Base-by-base conservation (phyloP, 768 basidiomycete species). In the Lactarius sp. region DNA sequence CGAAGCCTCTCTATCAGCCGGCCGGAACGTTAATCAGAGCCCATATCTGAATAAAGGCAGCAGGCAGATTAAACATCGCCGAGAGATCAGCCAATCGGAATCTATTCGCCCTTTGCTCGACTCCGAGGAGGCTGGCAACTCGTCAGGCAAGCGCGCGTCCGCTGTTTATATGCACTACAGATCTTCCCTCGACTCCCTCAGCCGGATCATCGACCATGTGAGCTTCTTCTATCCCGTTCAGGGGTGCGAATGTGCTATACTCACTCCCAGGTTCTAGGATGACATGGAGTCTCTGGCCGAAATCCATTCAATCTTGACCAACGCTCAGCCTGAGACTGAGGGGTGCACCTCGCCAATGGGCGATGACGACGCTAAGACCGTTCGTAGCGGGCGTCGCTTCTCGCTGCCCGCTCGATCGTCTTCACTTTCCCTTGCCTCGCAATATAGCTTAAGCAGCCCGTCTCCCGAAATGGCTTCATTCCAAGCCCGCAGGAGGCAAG, bases 121-220 rank as follows among this genome's bases (percentile, higher is more conserved):
- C 52, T 39, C 58, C 13, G 54, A 62, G 36, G 54, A 62, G 41
- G 64, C 47, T 39, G 46, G 41, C 46, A 52, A 61, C 20, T 46
- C 36, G 33, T 58, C 66, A 20, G 37, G 50, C 55, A 53, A 66
- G 59, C 62, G 57, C 62, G 44, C 69, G 64, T 73, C 57, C 65
- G 74, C 59, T 27, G 80, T 87, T 53, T 93, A 92, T 73, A 77
- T 82, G 67, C 88, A 92, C 65, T 92, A 90, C 69, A 85, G 90
- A 61, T 84, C 88, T 65, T 93, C 91, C 33, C 74, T 93, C 66
- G 86, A 87, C 65, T 92, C 91, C n/a, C 76, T 93, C 61, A 78
- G 82, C 61, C 88, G 90, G 70, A 91, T 93, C 64, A 77, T 93
- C 41, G 88, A 92, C 71, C 77, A 87, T 69, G 90, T 92, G 72